phyloP scores from a whole-genome alignment of 805 yeast genomes.

The Zygosaccharomyces bisporus region DNA sequence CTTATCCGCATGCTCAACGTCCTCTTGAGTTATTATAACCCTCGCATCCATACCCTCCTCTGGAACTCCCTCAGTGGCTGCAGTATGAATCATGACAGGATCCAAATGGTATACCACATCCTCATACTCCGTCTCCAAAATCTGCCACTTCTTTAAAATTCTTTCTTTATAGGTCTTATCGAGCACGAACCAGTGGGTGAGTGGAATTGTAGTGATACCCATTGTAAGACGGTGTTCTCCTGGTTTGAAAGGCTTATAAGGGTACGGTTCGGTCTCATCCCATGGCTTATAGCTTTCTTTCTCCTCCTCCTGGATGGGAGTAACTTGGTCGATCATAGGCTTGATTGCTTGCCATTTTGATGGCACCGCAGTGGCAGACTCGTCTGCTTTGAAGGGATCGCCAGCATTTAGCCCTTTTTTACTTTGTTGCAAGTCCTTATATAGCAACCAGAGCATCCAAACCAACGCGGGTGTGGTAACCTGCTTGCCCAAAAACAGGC shows the following conservation, averaged over 20 bases:
- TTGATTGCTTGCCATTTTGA: constrained; percentile 27
- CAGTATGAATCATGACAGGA: constrained; percentile 20
- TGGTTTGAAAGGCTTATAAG: constrained; percentile 57
- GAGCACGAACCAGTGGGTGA: constrained; percentile 56
- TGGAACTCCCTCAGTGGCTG: constrained; percentile 9
- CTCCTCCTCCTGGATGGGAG: constrained; percentile 11
- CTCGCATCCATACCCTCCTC: constrained; percentile 22
- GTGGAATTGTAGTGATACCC: constrained; percentile 49
- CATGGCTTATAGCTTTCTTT: constrained; percentile 32
- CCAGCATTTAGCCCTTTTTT: background rate
- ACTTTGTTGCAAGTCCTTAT: constrained; percentile 10
- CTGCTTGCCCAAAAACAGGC: constrained; percentile 16
- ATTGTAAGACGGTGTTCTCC: constrained; percentile 59
- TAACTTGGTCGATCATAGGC: constrained; percentile 37
- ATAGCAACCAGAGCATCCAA: constrained; percentile 18
- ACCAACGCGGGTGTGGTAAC: constrained; percentile 25
- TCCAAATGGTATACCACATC: constrained; percentile 21
- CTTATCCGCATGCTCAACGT: constrained; percentile 22
- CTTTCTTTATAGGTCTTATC: constrained; percentile 55
- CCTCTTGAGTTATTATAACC: constrained; percentile 23
- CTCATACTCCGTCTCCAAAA: constrained; percentile 16
- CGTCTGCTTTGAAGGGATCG: background rate
- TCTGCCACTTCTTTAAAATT: constrained; percentile 39
- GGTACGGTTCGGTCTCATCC: constrained; percentile 41
- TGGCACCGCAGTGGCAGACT: background rate